A percentile compares a stretch with the other conserved stretches of the same genome.
Evolutionary conservation across 148 eudicot genomes (phyloP).

Genomic region (Salicornia ramosissima): DNA sequence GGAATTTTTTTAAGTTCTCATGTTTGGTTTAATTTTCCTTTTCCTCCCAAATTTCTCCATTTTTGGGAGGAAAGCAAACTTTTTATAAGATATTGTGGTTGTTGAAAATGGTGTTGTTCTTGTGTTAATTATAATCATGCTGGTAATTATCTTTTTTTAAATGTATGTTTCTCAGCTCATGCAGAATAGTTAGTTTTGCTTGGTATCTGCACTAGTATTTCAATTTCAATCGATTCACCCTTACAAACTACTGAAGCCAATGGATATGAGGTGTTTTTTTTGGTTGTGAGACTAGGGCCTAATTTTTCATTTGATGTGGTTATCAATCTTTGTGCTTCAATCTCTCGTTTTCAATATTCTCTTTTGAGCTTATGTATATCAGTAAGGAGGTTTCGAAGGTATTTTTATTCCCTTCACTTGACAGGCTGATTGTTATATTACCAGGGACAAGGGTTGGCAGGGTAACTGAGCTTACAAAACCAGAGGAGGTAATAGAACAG

Average conservation of each 20-base stretch:
- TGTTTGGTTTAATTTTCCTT: too few species aligned
- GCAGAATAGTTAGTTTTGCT: not conserved
- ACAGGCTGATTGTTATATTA: constrained; percentile 8
- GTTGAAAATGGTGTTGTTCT: not conserved
- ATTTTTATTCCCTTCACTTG: not conserved
- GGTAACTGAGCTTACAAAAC: constrained; percentile 49
- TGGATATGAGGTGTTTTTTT: not conserved
- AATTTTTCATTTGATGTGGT: not conserved
- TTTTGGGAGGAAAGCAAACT: too few species aligned
- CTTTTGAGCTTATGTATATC: not conserved
- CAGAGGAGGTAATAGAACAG: constrained; percentile 82
- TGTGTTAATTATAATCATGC: not conserved
- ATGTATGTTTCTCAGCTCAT: not conserved
- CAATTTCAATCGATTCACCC: too few species aligned
- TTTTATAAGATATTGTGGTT: too few species aligned
- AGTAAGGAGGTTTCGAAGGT: not conserved
- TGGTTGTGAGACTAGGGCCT: not conserved
- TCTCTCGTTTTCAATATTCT: not conserved
- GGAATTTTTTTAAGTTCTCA: too few species aligned
- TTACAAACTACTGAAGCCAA: too few species aligned
- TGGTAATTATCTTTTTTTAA: not conserved
- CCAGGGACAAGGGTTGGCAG: constrained; percentile 85
- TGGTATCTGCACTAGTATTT: not conserved
- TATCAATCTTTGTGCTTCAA: not conserved
- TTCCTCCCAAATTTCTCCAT: too few species aligned